Percentiles rank a stretch among this genome's conserved stretches.
Conservation (phyloP, 129 eudicot species). For the Saposhnikovia divaricata region DNA sequence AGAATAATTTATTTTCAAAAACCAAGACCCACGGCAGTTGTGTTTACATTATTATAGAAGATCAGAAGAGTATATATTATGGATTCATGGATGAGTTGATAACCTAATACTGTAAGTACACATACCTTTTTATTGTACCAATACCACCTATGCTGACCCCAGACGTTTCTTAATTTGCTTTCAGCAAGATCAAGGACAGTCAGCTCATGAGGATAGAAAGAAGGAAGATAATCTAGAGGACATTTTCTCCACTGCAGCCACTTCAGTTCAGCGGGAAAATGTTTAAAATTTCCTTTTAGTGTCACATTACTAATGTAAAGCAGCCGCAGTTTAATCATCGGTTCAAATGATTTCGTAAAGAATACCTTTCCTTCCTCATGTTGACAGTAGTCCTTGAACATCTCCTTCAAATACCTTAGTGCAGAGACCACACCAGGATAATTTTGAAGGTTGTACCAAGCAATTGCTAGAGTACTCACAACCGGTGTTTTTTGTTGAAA, state of each 20-base stretch:
- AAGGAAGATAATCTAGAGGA: conserved; percentile 17
- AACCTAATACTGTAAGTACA: not conserved
- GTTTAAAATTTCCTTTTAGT: conserved; percentile 24
- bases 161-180: conserved; percentile 26
- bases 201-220: conserved; percentile 18
- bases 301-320: conserved; percentile 23
- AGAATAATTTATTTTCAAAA: no score
- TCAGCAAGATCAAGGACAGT: conserved; percentile 39
- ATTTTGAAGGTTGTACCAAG: not conserved
- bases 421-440: conserved; percentile 4
- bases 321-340: conserved; percentile 24
- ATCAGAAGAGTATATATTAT: not conserved
- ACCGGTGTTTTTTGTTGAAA: not conserved
- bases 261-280: conserved; percentile 23
- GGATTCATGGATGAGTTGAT: not conserved
- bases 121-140: conserved; percentile 26
- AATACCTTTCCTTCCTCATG: conserved; percentile 10
- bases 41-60: not conserved
- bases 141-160: conserved; percentile 11
- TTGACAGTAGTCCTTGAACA: conserved; percentile 4
- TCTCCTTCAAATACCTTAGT: conserved; percentile 8
- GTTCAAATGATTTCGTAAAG: conserved; percentile 15
- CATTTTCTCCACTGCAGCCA: conserved; percentile 40
- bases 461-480: not conserved
- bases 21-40: not conserved